These are phyloP conservation scores for Pleochaeta shiraiana DNA, from an alignment of 2,329 filamentous ascomycete species.

Conservation along the genomic window DNA sequence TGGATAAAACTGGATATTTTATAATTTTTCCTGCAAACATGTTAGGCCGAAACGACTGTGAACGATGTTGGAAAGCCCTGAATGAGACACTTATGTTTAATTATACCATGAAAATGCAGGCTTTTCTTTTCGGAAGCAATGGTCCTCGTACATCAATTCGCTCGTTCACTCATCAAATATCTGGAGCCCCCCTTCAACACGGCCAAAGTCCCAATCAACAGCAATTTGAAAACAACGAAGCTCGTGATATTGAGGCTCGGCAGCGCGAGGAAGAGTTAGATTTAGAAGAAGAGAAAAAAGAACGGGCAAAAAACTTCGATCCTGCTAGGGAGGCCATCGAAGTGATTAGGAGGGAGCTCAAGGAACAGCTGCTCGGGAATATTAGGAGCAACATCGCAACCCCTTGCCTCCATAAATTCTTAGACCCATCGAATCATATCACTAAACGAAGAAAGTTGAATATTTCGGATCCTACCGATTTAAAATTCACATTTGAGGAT, in stretches of 20 bases:
- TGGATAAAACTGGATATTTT: slow-evolving; percentile 76
- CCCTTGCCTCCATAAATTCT: slow-evolving; percentile 55
- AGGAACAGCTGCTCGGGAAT: slow-evolving; percentile 70
- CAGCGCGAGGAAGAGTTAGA: slow-evolving; percentile 60
- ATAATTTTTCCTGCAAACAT: slow-evolving; percentile 69
- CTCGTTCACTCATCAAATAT: slow-evolving; percentile 11
- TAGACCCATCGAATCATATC: slow-evolving; percentile 62
- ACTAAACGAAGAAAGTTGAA: slow-evolving; percentile 64
- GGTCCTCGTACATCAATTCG: slow-evolving; percentile 7
- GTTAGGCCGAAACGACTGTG: slow-evolving; percentile 56
- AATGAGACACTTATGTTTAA: slow-evolving; percentile 77
- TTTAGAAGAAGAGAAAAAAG: slow-evolving; percentile 72
- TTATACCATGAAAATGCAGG: slow-evolving; percentile 81
- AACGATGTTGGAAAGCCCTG: slow-evolving; percentile 56
- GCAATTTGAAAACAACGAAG: slow-evolving; percentile 27
- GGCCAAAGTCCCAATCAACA: slow-evolving; percentile 23
- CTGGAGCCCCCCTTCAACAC: background rate
- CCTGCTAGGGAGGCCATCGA: slow-evolving; percentile 71
- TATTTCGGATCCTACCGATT: slow-evolving; percentile 44
- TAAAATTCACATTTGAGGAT: slow-evolving; percentile 30
- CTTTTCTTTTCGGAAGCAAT: slow-evolving; percentile 25
- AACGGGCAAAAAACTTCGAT: slow-evolving; percentile 71
- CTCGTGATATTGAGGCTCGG: slow-evolving; percentile 42
- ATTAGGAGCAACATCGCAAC: slow-evolving; percentile 74
- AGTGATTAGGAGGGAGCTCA: slow-evolving; percentile 57